Conservation (phyloP, 129 eudicot genomes). For the Scalesia atractyloides region DNA sequence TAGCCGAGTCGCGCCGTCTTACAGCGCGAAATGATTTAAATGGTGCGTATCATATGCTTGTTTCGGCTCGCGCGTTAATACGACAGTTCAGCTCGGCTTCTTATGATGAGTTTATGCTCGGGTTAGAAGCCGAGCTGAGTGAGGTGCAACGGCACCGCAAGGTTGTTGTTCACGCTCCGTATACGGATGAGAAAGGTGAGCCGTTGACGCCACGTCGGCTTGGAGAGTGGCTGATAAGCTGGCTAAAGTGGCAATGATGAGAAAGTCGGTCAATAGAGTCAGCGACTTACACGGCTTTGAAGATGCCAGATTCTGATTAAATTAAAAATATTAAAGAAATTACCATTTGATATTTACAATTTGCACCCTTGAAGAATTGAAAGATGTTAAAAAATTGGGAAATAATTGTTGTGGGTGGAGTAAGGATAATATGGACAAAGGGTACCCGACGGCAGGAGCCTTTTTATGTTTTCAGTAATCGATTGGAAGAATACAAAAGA, state of each 20-base stretch:
- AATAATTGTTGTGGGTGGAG: constrained; percentile 33
- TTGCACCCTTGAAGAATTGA: constrained; percentile 16
- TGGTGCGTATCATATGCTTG: constrained; percentile 76
- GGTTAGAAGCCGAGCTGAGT: constrained; percentile 64
- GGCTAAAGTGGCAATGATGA: constrained; percentile 94
- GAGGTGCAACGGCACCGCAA: constrained; percentile 52
- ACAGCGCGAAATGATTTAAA: constrained; percentile 53
- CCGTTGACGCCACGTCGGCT: constrained; percentile 99
- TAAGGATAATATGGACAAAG: constrained; percentile 40
- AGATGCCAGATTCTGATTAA: constrained; percentile 86
- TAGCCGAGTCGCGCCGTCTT: constrained; percentile 71
- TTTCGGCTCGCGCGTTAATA: constrained; percentile 68
- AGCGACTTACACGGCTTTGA: constrained; percentile 99
- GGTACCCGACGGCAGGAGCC: constrained; percentile 63
- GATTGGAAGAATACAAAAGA: constrained; percentile 34
- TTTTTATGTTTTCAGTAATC: constrained; percentile 41
- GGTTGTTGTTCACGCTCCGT: constrained; percentile 32
- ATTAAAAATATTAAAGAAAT: background rate
- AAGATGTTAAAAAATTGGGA: constrained; percentile 8
- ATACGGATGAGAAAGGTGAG: constrained; percentile 76
- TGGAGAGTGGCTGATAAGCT: constrained; percentile 95
- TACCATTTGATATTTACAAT: constrained; percentile 9
- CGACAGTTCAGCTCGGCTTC: constrained; percentile 45
- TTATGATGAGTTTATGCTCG: constrained; percentile 41
- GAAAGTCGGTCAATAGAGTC: constrained; percentile 83